Conservation (phyloP, 441 rosid genomes). For the Bruguiera hainesii region DNA sequence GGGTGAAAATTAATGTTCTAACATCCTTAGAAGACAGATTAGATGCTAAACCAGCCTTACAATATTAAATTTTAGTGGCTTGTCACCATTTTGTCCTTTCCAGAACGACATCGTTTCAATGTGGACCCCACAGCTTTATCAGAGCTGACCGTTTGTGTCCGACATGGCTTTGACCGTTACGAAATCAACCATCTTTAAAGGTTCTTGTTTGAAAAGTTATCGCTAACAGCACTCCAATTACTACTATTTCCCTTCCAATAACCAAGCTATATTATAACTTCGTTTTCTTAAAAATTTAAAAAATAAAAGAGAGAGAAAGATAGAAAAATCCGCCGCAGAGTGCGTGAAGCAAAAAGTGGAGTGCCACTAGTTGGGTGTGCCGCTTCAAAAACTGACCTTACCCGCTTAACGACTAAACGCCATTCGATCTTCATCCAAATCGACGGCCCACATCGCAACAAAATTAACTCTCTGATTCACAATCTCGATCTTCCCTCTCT, state of each 20-base stretch:
- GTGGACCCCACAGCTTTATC: slow-evolving; percentile 23
- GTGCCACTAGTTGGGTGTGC: slow-evolving; percentile 14
- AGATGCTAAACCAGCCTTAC: too few species aligned
- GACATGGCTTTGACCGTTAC: slow-evolving; percentile 39
- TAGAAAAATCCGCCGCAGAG: background rate
- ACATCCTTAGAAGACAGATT: too few species aligned
- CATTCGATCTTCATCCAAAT: slow-evolving; percentile 19
- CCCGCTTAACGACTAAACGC: slow-evolving; percentile 21
- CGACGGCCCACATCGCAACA: slow-evolving; percentile 21
- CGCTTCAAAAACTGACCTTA: slow-evolving; percentile 23
- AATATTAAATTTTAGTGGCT: too few species aligned
- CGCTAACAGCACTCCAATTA: slow-evolving; percentile 15
- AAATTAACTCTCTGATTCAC: slow-evolving; percentile 4
- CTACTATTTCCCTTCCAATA: slow-evolving; percentile 26
- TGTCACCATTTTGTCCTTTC: too few species aligned
- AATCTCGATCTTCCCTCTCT: slow-evolving; percentile 25
- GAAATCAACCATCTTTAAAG: slow-evolving; percentile 19
- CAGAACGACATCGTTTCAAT: background rate
- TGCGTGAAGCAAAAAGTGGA: slow-evolving; percentile 20
- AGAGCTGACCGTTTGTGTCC: slow-evolving; percentile 22
- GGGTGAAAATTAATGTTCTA: too few species aligned
- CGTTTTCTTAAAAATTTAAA: too few species aligned
- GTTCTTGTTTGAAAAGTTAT: slow-evolving; percentile 14
- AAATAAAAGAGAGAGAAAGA: too few species aligned
- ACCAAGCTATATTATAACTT: fast-evolving